A percentile compares a stretch with the other conserved stretches of the same genome.
Evolutionary conservation across 495 filamentous ascomycete genomes (phyloP).

Genomic region (Hypoxylon cercidicola): DNA sequence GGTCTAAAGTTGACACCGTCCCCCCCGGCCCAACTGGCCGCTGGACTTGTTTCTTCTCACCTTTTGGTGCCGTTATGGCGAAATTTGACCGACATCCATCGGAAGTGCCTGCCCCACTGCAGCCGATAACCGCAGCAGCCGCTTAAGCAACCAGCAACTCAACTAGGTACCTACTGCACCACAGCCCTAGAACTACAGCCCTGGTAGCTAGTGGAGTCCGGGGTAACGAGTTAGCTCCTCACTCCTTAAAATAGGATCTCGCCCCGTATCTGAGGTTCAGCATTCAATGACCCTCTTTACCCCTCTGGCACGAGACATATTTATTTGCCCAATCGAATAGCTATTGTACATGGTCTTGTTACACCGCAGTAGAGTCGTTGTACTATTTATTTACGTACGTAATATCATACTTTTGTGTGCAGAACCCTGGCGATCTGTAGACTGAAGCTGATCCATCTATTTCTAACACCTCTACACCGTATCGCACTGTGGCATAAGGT

Average conservation of each 20-base stretch:
- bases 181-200: too few species aligned
- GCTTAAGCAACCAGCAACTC: too few species aligned
- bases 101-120: constrained; percentile 33
- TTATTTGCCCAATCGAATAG: too few species aligned
- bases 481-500: constrained; percentile 6
- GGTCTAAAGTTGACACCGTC: not conserved
- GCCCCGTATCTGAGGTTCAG: constrained; percentile 21
- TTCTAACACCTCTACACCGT: not conserved
- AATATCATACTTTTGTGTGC: too few species aligned
- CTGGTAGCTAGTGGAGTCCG: constrained; percentile 33
- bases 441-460: not conserved
- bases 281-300: too few species aligned
- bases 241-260: constrained; percentile 29
- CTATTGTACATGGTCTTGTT: too few species aligned
- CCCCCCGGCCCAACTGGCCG: not conserved
- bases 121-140: too few species aligned
- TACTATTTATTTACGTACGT: too few species aligned
- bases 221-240: too few species aligned
- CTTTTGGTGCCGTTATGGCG: constrained; percentile 35
- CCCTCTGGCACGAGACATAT: too few species aligned
- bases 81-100: constrained; percentile 41
- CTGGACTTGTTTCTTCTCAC: constrained; percentile 16
- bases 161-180: too few species aligned
- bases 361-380: too few species aligned
- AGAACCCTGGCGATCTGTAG: not conserved